Base-by-base conservation (phyloP, 768 basidiomycete species). In the Suillus americanus region DNA sequence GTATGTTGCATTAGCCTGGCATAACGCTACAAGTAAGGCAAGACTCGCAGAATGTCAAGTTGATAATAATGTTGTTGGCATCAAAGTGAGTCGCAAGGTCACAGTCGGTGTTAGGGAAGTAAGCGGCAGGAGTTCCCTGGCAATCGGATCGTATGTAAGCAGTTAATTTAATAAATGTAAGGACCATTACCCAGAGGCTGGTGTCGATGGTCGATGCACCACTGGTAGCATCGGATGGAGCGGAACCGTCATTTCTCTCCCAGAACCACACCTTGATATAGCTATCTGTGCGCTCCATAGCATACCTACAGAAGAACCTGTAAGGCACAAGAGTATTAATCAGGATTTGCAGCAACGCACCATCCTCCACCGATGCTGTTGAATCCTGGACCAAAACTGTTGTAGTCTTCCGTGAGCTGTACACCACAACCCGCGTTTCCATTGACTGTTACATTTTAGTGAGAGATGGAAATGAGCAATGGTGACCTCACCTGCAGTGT, bases 201-300 rank as follows among this genome's bases (percentile, higher is more conserved):
- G 74, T 68, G 43, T 74, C 12, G 23, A 73, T 63, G n/a, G 40
- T 60, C 37, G 41, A 51, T 9, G 64, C 63, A 33, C 71, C 74
- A 45, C 64, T 65, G 16, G 62, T 72, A 62, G 74, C 74, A 56
- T 81, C 80, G 9, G 62, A 37, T 4, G 81, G 81, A 12, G 75
- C 77, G n/a, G 64, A 68, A 5, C 65, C 0, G 46, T 74, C 72
- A 33, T 69, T 62, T 16, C 80, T 71, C 54, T 75, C 75, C 80
- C 82, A 82, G 69, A 79, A 81, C 74, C 78, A 82, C 50, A 81
- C 62, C 41, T 74, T 75, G 10, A 83, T 78, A 61, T 75, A 75
- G 20, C 61, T 37, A 20, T 68, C 23, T 7, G 76, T 78, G 50
- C 78, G 75, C 54, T 78, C 76, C 25, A 79, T 67, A 13, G 80